These are phyloP conservation scores for Nicotiana knightiana DNA, from an alignment of 257 asterid species.

Conservation along the genomic window DNA sequence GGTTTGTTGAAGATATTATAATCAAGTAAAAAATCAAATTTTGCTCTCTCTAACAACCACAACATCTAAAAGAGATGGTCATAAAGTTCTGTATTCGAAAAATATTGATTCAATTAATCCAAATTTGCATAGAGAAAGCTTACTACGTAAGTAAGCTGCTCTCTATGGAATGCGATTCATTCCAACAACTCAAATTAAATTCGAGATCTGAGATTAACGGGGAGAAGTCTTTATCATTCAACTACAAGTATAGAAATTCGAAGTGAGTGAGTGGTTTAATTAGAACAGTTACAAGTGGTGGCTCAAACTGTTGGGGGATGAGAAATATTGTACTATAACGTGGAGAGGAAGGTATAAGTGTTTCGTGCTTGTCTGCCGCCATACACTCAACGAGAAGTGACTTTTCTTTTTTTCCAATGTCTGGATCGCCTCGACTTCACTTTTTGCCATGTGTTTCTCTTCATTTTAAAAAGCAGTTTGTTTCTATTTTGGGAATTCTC, in stretches of 20 bases:
- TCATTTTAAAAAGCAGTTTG: neutral
- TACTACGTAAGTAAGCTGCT: too few species aligned
- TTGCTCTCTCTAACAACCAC: too few species aligned
- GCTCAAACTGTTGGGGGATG: conserved; percentile 28
- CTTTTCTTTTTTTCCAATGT: neutral
- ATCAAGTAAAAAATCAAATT: too few species aligned
- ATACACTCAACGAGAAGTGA: conserved; percentile 38
- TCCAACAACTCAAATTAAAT: neutral
- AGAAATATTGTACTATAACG: conserved; percentile 24
- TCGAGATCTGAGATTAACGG: too few species aligned
- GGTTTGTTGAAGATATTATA: too few species aligned
- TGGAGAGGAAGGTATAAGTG: conserved; percentile 63
- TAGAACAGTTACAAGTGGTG: neutral
- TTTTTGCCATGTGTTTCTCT: neutral
- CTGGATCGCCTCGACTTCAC: neutral
- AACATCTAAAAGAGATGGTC: too few species aligned
- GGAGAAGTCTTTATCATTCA: neutral
- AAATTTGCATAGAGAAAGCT: too few species aligned
- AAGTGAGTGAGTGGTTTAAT: neutral
- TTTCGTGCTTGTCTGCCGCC: conserved; percentile 88
- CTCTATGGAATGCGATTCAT: too few species aligned
- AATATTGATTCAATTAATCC: too few species aligned
- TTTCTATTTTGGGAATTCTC: neutral
- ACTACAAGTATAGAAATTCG: neutral
- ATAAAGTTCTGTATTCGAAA: too few species aligned